Evolutionary conservation across 352 stramenopile genomes (phyloP).

Genomic region (Ophiocytium majus): DNA sequence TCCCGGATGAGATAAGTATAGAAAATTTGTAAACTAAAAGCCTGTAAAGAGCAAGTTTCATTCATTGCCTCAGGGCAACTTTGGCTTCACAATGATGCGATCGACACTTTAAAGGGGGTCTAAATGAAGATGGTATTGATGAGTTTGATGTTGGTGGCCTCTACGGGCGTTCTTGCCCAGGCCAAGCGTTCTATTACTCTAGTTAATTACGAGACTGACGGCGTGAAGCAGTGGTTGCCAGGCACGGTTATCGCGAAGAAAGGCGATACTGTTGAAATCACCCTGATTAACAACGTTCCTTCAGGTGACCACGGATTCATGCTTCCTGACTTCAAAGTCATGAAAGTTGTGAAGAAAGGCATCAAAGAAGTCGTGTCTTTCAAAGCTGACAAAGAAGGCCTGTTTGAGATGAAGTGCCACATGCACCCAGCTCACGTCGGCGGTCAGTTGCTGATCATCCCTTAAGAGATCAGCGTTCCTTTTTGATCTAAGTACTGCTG

Average conservation of each 20-base stretch:
- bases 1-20: too few relatives aligned
- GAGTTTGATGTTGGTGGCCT: too few relatives aligned
- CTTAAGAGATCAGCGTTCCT: constrained; percentile 4
- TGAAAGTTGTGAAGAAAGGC: constrained; percentile 3
- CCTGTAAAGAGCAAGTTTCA: too few relatives aligned
- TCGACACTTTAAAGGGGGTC: too few relatives aligned
- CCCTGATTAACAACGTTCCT: constrained; percentile 18
- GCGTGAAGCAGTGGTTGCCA: constrained; percentile 1
- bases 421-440: constrained; percentile 4
- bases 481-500: background rate
- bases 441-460: background rate
- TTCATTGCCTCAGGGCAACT: too few relatives aligned
- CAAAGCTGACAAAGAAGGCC: background rate
- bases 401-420: constrained; percentile 6
- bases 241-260: constrained; percentile 1
- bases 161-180: too few relatives aligned
- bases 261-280: constrained; percentile 12
- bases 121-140: too few relatives aligned
- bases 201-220: constrained; percentile 11
- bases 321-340: constrained; percentile 6
- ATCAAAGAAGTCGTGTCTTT: background rate
- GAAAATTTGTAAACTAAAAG: too few relatives aligned
- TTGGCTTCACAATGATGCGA: too few relatives aligned
- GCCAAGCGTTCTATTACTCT: too few relatives aligned
- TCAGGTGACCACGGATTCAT: constrained; percentile 2